phyloP scores from a whole-genome alignment of 75 land plant species.

The Pinus tabuliformis region DNA sequence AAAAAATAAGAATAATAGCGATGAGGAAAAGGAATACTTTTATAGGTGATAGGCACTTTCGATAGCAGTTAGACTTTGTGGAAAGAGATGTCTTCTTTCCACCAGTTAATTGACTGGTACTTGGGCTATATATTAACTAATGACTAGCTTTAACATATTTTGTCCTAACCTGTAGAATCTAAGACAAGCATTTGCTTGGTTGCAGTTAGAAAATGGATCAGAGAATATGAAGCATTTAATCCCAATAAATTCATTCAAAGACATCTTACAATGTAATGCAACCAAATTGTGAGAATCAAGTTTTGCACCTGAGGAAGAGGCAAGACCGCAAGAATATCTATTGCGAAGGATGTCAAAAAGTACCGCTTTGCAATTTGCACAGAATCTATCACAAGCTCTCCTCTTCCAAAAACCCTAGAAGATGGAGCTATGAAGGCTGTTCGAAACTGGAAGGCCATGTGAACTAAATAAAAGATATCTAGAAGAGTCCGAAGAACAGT shows the following conservation, averaged over 20 bases:
- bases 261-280: too few species aligned
- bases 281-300: too few species aligned
- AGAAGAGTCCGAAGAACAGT: conserved; percentile 66
- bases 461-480: conserved; percentile 76
- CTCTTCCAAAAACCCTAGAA: conserved; percentile 84
- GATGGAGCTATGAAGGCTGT: conserved; percentile 83
- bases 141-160: too few species aligned
- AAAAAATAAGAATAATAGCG: background rate
- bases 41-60: background rate
- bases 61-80: background rate
- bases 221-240: too few species aligned
- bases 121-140: too few species aligned
- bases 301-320: conserved; percentile 81
- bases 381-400: conserved; percentile 87
- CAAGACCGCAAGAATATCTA: conserved; percentile 77
- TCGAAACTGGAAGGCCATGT: conserved; percentile 78
- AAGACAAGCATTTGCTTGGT: too few species aligned
- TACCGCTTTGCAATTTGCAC: conserved; percentile 71
- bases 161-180: too few species aligned
- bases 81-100: too few species aligned
- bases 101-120: too few species aligned
- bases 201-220: too few species aligned
- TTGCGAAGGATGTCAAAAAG: conserved; percentile 49
- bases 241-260: too few species aligned
- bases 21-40: background rate